phyloP scores from a whole-genome alignment of 2,329 filamentous ascomycete genomes.

The Xenoacremonium recifei region DNA sequence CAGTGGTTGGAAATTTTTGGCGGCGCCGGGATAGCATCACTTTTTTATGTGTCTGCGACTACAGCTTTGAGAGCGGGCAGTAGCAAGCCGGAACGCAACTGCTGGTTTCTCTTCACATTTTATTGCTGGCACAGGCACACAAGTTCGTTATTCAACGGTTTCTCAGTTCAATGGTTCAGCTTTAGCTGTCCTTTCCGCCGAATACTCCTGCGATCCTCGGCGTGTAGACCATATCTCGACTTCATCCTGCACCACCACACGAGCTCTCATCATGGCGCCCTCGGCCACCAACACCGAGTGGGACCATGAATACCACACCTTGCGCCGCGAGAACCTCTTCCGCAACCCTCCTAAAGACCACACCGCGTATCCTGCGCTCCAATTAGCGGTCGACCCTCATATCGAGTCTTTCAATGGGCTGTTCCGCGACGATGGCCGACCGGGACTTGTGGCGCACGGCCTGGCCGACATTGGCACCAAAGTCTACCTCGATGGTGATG shows the following conservation, averaged over 20 bases:
- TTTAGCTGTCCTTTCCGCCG: background rate
- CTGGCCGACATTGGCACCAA: constrained; percentile 89
- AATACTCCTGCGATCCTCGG: background rate
- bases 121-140: no score
- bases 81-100: no score
- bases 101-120: no score
- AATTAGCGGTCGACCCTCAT: constrained; percentile 84
- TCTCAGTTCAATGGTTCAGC: no score
- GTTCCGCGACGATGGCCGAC: constrained; percentile 67
- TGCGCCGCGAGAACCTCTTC: constrained; percentile 86
- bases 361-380: constrained; percentile 83
- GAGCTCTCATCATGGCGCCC: constrained; percentile 47
- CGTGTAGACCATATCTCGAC: background rate
- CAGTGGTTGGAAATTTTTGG: no score
- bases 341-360: constrained; percentile 82
- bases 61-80: no score
- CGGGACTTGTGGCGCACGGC: constrained; percentile 64
- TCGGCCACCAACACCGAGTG: constrained; percentile 67
- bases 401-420: constrained; percentile 94
- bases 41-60: no score
- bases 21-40: constrained; percentile 28
- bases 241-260: background rate
- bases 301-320: constrained; percentile 82
- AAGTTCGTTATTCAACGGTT: no score
- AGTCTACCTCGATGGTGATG: constrained; percentile 80